Percentiles rank a stretch among this genome's conserved stretches.
These are phyloP conservation scores for Parafenestella ontariensis DNA, from an alignment of 2,329 filamentous ascomycete species.

Conservation along the genomic window DNA sequence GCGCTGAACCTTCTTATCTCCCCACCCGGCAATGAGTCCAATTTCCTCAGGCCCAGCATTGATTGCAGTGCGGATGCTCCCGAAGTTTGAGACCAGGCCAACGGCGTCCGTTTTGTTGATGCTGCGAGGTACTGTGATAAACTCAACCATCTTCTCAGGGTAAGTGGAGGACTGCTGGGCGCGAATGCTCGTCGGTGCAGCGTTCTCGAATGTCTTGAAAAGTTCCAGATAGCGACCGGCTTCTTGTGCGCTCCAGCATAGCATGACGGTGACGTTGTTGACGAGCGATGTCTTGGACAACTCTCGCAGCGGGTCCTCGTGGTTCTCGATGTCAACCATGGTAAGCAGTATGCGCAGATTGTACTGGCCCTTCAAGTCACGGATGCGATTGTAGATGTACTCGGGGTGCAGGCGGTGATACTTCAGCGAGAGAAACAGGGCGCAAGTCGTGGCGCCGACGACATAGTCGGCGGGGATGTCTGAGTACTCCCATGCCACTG, in stretches of 20 bases:
- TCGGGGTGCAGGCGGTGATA: slow-evolving; percentile 97
- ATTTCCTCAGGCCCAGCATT: slow-evolving; percentile 90
- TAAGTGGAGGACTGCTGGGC: slow-evolving; percentile 86
- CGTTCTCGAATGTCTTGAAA: slow-evolving; percentile 93
- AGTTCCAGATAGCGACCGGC: slow-evolving; percentile 92
- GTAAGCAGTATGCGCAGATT: slow-evolving; percentile 83
- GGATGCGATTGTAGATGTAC: slow-evolving; percentile 95
- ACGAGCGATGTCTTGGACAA: slow-evolving; percentile 90
- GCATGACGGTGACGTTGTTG: slow-evolving; percentile 88
- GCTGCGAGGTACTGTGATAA: slow-evolving; percentile 86
- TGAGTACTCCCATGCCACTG: slow-evolving; percentile 92
- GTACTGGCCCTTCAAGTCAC: slow-evolving; percentile 83
- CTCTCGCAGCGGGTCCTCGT: slow-evolving; percentile 88
- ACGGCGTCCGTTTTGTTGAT: slow-evolving; percentile 96
- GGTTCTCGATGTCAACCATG: slow-evolving; percentile 95
- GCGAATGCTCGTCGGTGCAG: slow-evolving; percentile 80
- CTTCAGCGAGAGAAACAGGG: slow-evolving; percentile 91
- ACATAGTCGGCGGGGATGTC: slow-evolving; percentile 97
- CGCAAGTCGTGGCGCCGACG: slow-evolving; percentile 84
- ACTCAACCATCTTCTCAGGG: slow-evolving; percentile 86
- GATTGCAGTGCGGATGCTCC: slow-evolving; percentile 82
- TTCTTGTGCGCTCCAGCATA: slow-evolving; percentile 95
- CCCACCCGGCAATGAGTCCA: slow-evolving; percentile 86
- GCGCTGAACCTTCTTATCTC: slow-evolving; percentile 88
- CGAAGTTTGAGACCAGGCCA: slow-evolving; percentile 88